phyloP scores from a whole-genome alignment of 1,284 basidiomycete genomes.

The Rhodotorula sp. region DNA sequence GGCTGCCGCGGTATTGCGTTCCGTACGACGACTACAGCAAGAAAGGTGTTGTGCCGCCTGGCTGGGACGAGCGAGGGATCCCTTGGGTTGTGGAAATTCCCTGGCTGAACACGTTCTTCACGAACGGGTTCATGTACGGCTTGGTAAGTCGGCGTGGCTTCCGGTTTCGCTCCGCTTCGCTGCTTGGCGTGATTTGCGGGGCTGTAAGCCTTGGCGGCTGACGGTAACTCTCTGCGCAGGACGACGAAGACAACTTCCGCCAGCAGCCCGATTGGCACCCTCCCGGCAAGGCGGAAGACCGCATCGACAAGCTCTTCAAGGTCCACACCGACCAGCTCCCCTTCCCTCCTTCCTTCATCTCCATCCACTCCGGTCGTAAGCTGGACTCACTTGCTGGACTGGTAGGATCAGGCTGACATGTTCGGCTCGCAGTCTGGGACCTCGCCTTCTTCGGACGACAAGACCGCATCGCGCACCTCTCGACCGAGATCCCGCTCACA shows the following conservation, averaged over 20 bases:
- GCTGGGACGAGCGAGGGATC: constrained; percentile 39
- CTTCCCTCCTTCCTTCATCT: constrained; percentile 41
- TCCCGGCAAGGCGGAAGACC: constrained; percentile 43
- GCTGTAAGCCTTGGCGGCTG: background rate
- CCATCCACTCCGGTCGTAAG: constrained; percentile 42
- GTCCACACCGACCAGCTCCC: constrained; percentile 39
- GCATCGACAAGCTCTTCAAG: constrained; percentile 42
- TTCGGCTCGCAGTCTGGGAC: constrained; percentile 41
- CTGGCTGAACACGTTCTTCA: constrained; percentile 35
- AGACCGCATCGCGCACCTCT: constrained; percentile 33
- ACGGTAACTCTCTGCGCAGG: constrained; percentile 13
- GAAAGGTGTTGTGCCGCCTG: constrained; percentile 33
- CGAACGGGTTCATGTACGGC: constrained; percentile 45
- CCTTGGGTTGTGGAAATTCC: constrained; percentile 40
- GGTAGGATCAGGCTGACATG: background rate
- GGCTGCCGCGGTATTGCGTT: constrained; percentile 34
- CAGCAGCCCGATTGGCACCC: constrained; percentile 43
- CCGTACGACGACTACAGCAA: constrained; percentile 35
- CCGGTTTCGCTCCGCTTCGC: background rate
- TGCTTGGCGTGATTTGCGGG: background rate
- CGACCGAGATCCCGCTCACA: constrained; percentile 41
- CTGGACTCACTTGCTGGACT: background rate
- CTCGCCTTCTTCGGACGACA: constrained; percentile 45
- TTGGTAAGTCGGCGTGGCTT: constrained; percentile 23
- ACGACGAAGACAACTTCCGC: constrained; percentile 44